Base-by-base conservation (phyloP, 352 stramenopile genomes). In the Phytophthora crassamura region DNA sequence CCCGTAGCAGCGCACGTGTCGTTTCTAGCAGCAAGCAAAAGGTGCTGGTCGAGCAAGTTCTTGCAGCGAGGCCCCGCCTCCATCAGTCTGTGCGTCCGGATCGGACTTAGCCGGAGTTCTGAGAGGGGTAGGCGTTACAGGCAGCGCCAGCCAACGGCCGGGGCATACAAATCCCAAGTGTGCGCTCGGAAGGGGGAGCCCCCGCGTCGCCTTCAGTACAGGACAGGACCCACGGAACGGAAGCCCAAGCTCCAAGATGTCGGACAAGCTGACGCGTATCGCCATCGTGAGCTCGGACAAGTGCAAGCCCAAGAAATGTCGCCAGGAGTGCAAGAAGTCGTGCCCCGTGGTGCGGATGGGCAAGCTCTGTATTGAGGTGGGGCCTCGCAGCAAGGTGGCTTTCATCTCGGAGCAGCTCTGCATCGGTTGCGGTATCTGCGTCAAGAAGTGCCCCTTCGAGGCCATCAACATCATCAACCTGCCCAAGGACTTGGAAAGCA, bases 381-480 rank as follows among this genome's bases (percentile, higher is more conserved):
- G 74, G 35, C 91, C 91, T 39, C 99, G 97, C 70, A 91, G 57
- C 79, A 99, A 99, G 82, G 88, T 99, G 50, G 97, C 97, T 9
- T 99, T 98, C 82, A 98, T 99, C 72, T 99, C 95, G 39, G 98
- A 99, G 80, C 70, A 98, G 80, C 93, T 99, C 20, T 99, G 98
- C 77, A 99, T 99, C 67, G 98, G 98, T 69, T 99, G 98, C 74
- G 97, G 98, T 89, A 99, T 99, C 72, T 99, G 98, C 77, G 97
- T 99, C 7, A 99, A 99, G 86, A 99, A 99, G 77, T 99, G 98
- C 73, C 98, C 98, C 20, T 99, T 99, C 65, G 97, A 99, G 59
- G 98, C 98, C 33, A 99, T 99, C 60, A 97, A 94, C 70, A 99
- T 99, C 67, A 99, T 99, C 89, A 99, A 99, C 77, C 72, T 99